Evolutionary conservation across 116 monocot genomes (phyloP), one percentile per base, ranked within the genome.

Genomic region (Phalaenopsis hybrid): DNA sequence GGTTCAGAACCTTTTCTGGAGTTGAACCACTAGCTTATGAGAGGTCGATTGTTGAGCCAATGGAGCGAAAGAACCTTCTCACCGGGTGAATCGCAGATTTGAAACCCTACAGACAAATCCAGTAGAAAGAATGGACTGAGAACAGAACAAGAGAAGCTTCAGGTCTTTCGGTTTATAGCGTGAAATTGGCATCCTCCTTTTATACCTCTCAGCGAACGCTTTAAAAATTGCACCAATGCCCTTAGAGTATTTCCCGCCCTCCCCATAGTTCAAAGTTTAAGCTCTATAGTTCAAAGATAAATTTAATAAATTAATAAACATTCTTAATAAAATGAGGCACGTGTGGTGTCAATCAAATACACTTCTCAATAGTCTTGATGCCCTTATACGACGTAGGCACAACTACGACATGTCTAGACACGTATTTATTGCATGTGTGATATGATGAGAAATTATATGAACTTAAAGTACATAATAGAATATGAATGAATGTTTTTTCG

Each of bases 41-140:
- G 44, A 18, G 15, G 23, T 59, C 10, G 51, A 77, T 15, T 77
- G 31, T 51, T 51, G 25, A 77, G n/a, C 20, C 46, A 46, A 72
- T 12, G 52, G 13, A 52, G 72, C 72, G 4, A 45, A 49, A 51
- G 10, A 28, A 44, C 0, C 77, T 25, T 31, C 28, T 77, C 41
- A 16, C 23, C 12, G 20, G 28, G 50, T 23, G 16, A 80, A 67
- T 80, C 45, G 8, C 10, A 65, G 46, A 46, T 67, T 68, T 21
- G 80, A 80, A 45, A 80, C 80, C 65, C 44, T 80, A 12, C 67
- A 20, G 45, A 68, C 45, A 68, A 68, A 59, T 0, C 57, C 6
- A 81, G 52, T 2, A 52, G 52, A 52, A 0, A 46, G 46, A 5
- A 0, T 4, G 10, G 25, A 63, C 7, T 46, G 17, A 44, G 46